Conservation (phyloP, 495 filamentous ascomycete species). For the Gamarada debralockiae region DNA sequence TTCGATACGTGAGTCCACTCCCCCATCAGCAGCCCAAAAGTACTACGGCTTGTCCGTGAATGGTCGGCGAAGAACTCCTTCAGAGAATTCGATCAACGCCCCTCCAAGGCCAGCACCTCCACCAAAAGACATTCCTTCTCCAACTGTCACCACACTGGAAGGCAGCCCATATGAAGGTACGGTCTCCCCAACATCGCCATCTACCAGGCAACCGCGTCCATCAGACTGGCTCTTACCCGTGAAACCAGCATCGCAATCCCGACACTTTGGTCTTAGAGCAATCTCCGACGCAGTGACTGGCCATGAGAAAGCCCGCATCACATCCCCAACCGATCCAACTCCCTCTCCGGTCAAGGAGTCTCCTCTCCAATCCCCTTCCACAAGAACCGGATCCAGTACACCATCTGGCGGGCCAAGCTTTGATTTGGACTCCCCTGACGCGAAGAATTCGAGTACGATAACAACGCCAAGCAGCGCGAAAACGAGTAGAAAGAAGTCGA, state of each 20-base stretch:
- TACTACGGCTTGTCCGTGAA: conserved; percentile 54
- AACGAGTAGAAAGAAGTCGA: conserved; percentile 53
- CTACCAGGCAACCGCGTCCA: conserved; percentile 41
- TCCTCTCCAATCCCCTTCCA: conserved; percentile 59
- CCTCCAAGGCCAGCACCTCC: conserved; percentile 43
- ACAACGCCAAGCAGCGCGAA: conserved; percentile 32
- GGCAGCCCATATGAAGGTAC: conserved; percentile 44
- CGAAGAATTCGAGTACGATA: conserved; percentile 49
- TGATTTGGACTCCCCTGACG: conserved; percentile 70
- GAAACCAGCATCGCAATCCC: conserved; percentile 45
- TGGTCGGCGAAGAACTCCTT: conserved; percentile 44
- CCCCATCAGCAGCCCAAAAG: conserved; percentile 47
- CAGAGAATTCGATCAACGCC: conserved; percentile 41
- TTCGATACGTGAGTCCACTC: conserved; percentile 41
- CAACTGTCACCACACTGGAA: conserved; percentile 67
- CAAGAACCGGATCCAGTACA: conserved; percentile 76
- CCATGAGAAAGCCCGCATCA: conserved; percentile 50
- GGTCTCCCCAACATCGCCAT: conserved; percentile 45
- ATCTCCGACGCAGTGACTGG: conserved; percentile 78
- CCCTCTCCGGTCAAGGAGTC: conserved; percentile 59
- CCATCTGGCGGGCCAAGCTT: conserved; percentile 79
- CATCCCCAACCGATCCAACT: conserved; percentile 39
- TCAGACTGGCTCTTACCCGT: conserved; percentile 47
- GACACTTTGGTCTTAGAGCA: conserved; percentile 60
- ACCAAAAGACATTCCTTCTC: conserved; percentile 33